Evolutionary conservation across 371 early-diverging fungal species (phyloP).

Genomic region (Synchytrium microbalum): DNA sequence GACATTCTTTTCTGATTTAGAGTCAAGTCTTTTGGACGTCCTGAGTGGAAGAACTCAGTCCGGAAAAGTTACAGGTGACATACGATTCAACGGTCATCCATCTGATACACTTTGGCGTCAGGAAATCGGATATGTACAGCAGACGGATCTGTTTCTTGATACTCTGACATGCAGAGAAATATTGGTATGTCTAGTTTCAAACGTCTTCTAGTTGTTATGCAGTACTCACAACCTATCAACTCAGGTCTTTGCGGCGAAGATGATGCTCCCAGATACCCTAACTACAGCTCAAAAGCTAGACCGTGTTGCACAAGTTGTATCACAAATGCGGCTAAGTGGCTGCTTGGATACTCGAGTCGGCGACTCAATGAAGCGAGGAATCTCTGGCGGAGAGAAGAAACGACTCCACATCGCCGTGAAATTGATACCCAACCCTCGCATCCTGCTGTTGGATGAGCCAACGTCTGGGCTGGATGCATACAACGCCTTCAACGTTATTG

Average conservation of each 20-base stretch:
- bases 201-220: slow-evolving; percentile 25
- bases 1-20: too few species aligned
- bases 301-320: slow-evolving; percentile 58
- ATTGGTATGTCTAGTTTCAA: slow-evolving; percentile 47
- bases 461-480: slow-evolving; percentile 9
- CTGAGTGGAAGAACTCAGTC: neutral
- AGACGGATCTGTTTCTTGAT: slow-evolving; percentile 78
- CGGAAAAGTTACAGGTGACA: neutral
- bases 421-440: slow-evolving; percentile 19
- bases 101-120: neutral
- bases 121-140: slow-evolving; percentile 74
- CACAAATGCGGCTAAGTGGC: neutral
- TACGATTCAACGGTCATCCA: neutral
- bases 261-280: slow-evolving; percentile 64
- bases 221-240: neutral
- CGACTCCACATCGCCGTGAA: slow-evolving; percentile 30
- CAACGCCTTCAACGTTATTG: neutral
- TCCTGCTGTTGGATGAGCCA: slow-evolving; percentile 44
- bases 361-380: slow-evolving; percentile 5
- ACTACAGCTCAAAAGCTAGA: slow-evolving; percentile 37
- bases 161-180: slow-evolving; percentile 87
- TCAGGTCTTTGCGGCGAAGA: slow-evolving; percentile 59
- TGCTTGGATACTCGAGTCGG: slow-evolving; percentile 3
- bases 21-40: neutral
- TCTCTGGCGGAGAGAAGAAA: slow-evolving; percentile 34